A percentile compares a stretch with the other conserved stretches of the same genome.
phyloP scores from a whole-genome alignment of 2,329 filamentous ascomycete genomes.

The Neofusicoccum cordaticola region DNA sequence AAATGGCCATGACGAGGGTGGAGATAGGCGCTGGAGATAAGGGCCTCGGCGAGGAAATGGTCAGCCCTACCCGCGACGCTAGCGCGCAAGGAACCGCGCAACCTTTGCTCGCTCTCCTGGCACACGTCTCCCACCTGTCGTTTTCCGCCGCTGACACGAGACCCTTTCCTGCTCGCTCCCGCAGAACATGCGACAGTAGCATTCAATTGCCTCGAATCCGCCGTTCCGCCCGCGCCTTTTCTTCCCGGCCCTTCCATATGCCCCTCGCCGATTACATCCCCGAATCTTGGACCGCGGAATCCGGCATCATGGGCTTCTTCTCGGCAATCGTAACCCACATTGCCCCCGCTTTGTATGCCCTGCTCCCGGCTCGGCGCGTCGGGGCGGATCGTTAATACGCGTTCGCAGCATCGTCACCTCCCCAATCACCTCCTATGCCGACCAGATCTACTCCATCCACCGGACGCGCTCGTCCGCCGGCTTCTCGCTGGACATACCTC shows the following conservation, averaged over 20 bases:
- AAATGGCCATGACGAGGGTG: neutral
- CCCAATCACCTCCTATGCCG: slow-evolving; percentile 63
- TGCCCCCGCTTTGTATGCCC: slow-evolving; percentile 38
- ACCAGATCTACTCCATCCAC: slow-evolving; percentile 65
- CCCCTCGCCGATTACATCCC: slow-evolving; percentile 16
- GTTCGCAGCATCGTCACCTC: slow-evolving; percentile 55
- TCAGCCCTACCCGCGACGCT: slow-evolving; percentile 15
- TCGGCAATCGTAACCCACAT: slow-evolving; percentile 35
- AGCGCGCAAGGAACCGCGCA: slow-evolving; percentile 3
- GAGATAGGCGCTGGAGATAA: neutral
- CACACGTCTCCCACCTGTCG: neutral
- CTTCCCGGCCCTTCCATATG: neutral
- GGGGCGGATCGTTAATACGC: neutral
- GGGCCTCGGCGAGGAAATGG: neutral
- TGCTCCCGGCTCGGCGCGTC: neutral
- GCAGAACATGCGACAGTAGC: slow-evolving; percentile 1
- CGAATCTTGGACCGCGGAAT: slow-evolving; percentile 11
- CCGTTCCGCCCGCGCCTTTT: neutral
- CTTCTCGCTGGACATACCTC: slow-evolving; percentile 64
- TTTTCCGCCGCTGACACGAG: neutral
- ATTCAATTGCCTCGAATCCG: neutral
- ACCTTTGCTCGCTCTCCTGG: slow-evolving; percentile 9
- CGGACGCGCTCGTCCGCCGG: slow-evolving; percentile 58
- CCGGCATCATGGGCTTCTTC: slow-evolving; percentile 34
- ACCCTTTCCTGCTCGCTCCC: neutral